phyloP scores from a whole-genome alignment of 2,329 filamentous ascomycete genomes.

The Colletotrichum limetticola region DNA sequence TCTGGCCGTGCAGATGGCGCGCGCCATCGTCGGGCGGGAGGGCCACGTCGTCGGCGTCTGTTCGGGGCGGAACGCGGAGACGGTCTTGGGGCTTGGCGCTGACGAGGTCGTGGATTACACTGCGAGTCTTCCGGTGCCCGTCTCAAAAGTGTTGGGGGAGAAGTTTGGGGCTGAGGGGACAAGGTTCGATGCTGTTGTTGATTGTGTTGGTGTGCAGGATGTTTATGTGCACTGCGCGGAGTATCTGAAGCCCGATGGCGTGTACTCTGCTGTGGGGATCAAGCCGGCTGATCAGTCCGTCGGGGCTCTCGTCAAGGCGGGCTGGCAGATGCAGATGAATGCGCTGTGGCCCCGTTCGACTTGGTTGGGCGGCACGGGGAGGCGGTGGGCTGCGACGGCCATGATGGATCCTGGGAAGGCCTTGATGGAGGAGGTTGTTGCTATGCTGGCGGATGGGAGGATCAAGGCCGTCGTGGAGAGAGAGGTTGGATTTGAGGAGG shows the following conservation, averaged over 20 bases:
- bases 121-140: background rate
- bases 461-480: conserved; percentile 50
- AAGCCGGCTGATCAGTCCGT: conserved; percentile 47
- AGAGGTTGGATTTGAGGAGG: conserved; percentile 49
- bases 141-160: background rate
- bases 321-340: conserved; percentile 51
- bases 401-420: conserved; percentile 47
- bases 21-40: conserved; percentile 48
- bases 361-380: conserved; percentile 50
- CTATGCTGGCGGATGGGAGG: conserved; percentile 46
- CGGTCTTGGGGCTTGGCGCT: conserved; percentile 59
- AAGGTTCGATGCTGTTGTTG: conserved; percentile 58
- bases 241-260: conserved; percentile 50
- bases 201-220: conserved; percentile 59
- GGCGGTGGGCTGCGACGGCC: conserved; percentile 47
- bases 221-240: conserved; percentile 52
- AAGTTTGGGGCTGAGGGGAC: conserved; percentile 15
- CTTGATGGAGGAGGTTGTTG: conserved; percentile 45
- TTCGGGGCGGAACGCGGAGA: conserved; percentile 55
- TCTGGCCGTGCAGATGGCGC: conserved; percentile 56
- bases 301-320: conserved; percentile 43
- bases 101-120: conserved; percentile 51
- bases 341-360: conserved; percentile 47
- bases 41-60: conserved; percentile 60
- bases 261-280: conserved; percentile 55